Evolutionary conservation across 1,284 basidiomycete genomes (phyloP).

Genomic region (Microbotryum intermedium): DNA sequence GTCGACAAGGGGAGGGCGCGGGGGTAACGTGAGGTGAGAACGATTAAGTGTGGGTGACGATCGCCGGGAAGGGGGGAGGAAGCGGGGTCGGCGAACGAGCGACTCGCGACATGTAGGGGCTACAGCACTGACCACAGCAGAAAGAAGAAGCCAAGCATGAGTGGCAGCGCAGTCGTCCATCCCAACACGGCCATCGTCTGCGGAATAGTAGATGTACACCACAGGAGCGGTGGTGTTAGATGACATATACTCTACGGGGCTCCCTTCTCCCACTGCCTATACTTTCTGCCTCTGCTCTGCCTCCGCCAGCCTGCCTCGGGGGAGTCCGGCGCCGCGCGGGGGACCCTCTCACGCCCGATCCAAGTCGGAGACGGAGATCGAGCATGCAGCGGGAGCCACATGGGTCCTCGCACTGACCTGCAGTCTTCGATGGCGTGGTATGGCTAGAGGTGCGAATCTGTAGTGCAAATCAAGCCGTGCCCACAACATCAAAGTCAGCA

Average conservation of each 20-base stretch:
- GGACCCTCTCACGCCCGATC: too few relatives aligned
- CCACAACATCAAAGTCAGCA: neutral
- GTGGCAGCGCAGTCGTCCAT: slow-evolving; percentile 73
- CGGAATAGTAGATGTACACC: slow-evolving; percentile 27
- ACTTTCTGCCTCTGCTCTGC: too few relatives aligned
- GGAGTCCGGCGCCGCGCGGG: too few relatives aligned
- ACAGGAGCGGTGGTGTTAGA: neutral
- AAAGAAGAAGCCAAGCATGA: slow-evolving; percentile 62
- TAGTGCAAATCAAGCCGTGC: neutral
- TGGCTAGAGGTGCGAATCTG: slow-evolving; percentile 34
- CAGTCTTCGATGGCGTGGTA: slow-evolving; percentile 68
- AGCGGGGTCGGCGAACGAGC: slow-evolving; percentile 1
- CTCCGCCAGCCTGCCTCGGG: too few relatives aligned
- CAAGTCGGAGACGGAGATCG: neutral
- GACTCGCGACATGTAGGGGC: neutral
- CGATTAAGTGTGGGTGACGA: too few relatives aligned
- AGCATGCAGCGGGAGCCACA: slow-evolving; percentile 34
- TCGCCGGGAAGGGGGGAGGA: neutral
- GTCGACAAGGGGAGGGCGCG: neutral
- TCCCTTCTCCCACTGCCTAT: too few relatives aligned
- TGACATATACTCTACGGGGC: neutral
- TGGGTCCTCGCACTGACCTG: too few relatives aligned
- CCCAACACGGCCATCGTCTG: slow-evolving; percentile 54
- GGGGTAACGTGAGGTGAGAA: neutral
- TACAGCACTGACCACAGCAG: slow-evolving; percentile 58